Conservation (phyloP, 129 eudicot species). For the Scalesia atractyloides region DNA sequence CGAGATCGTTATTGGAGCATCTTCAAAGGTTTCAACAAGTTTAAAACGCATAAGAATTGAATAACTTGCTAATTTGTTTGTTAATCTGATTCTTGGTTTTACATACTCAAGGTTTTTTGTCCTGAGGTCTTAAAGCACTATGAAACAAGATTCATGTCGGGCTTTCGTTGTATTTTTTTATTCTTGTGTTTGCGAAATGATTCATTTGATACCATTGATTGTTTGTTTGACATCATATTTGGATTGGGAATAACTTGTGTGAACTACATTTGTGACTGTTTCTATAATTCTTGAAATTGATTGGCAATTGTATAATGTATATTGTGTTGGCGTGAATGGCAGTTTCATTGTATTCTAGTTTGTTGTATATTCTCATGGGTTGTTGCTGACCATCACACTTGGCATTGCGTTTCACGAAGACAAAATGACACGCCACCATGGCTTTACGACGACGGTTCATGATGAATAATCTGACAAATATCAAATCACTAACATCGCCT, state of each 20-base stretch:
- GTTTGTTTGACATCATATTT: conserved; percentile 37
- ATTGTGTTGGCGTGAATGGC: not conserved
- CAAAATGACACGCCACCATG: too few relatives aligned
- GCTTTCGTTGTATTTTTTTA: conserved; percentile 16
- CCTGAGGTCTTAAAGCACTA: conserved; percentile 16
- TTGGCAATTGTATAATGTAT: conserved; percentile 28
- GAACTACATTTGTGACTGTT: conserved; percentile 19
- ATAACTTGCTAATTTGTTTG: conserved; percentile 40
- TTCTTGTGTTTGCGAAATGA: conserved; percentile 20
- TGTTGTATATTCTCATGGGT: too few relatives aligned
- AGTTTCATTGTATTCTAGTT: not conserved
- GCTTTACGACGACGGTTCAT: too few relatives aligned
- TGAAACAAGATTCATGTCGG: conserved; percentile 25
- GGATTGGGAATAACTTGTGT: conserved; percentile 39
- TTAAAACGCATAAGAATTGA: conserved; percentile 15
- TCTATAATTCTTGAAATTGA: conserved; percentile 25
- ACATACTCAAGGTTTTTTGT: too few relatives aligned
- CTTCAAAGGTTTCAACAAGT: conserved; percentile 47
- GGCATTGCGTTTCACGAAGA: too few relatives aligned
- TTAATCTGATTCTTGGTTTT: conserved; percentile 27
- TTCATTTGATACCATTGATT: conserved; percentile 32
- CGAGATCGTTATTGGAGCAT: conserved; percentile 67
- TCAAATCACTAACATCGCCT: too few relatives aligned
- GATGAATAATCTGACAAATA: too few relatives aligned
- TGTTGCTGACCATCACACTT: too few relatives aligned